These are phyloP conservation scores for Forsythia viridissima DNA, from an alignment of 257 asterid genomes.

Conservation along the genomic window DNA sequence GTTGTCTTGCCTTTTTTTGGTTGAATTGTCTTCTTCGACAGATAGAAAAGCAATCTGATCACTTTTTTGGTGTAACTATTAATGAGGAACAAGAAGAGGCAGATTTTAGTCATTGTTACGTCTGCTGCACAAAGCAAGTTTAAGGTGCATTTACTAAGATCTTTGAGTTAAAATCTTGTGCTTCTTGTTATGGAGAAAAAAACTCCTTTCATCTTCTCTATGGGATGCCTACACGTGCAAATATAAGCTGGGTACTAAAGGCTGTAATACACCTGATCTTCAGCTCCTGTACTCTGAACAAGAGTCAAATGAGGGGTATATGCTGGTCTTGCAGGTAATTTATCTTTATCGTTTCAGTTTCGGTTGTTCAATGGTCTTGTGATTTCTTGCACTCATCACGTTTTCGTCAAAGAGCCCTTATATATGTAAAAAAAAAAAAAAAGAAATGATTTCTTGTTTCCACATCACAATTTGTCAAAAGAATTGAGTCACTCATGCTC, in stretches of 20 bases:
- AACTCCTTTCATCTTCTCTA: conserved; percentile 10
- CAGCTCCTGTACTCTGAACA: conserved; percentile 69
- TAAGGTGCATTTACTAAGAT: conserved; percentile 49
- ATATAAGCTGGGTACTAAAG: conserved; percentile 27
- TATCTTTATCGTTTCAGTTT: not conserved
- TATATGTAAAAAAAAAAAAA: too few relatives aligned
- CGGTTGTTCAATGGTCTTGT: not conserved
- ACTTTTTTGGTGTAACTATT: conserved; percentile 93
- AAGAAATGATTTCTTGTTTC: too few relatives aligned
- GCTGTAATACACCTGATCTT: not conserved
- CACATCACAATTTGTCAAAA: too few relatives aligned
- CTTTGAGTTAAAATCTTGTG: conserved; percentile 3
- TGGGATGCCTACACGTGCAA: conserved; percentile 1
- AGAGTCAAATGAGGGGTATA: conserved; percentile 89
- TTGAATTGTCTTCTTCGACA: conserved; percentile 33
- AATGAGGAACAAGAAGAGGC: conserved; percentile 92
- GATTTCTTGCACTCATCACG: not conserved
- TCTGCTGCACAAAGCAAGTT: conserved; percentile 98
- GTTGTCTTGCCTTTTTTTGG: conserved; percentile 16
- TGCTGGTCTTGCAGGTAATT: conserved; percentile 90
- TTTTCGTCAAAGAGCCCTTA: too few relatives aligned
- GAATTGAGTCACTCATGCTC: too few relatives aligned
- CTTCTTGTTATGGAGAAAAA: conserved; percentile 17
- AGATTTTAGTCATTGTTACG: conserved; percentile 80
- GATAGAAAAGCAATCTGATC: conserved; percentile 98